A percentile compares a stretch with the other conserved stretches of the same genome.
Conservation (phyloP, 495 filamentous ascomycete species). For the Aspergillus sparsus region DNA sequence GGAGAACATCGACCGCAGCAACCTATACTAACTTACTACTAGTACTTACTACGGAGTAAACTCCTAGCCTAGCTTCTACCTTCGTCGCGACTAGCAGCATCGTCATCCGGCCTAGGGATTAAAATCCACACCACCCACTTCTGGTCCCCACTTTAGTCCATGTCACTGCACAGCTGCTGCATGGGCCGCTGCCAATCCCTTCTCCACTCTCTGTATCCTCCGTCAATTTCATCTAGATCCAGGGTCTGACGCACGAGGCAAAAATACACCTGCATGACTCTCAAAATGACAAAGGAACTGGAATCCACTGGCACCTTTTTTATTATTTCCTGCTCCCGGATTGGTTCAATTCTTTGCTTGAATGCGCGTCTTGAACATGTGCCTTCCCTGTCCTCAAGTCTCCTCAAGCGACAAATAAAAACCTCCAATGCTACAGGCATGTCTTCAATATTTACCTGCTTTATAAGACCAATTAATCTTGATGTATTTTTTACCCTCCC, state of each 20-base stretch:
- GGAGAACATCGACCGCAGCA: conserved; percentile 18
- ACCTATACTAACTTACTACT: not conserved
- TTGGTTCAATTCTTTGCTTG: conserved; percentile 28
- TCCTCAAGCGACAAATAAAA: conserved; percentile 26
- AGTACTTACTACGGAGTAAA: conserved; percentile 4
- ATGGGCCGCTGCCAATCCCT: conserved; percentile 37
- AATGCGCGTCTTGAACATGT: conserved; percentile 30
- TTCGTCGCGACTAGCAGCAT: conserved; percentile 15
- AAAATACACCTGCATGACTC: conserved; percentile 40
- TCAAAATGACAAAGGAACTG: conserved; percentile 37
- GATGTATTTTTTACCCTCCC: conserved; percentile 16
- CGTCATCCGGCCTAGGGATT: conserved; percentile 21
- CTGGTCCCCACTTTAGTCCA: conserved; percentile 26
- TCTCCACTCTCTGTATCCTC: conserved; percentile 30
- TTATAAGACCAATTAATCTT: conserved; percentile 21
- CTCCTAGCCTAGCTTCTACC: conserved; percentile 16
- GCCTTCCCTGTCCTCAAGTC: conserved; percentile 24
- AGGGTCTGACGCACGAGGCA: conserved; percentile 39
- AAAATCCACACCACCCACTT: conserved; percentile 23
- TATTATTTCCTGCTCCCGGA: conserved; percentile 23
- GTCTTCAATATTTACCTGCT: conserved; percentile 19
- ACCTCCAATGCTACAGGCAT: conserved; percentile 27
- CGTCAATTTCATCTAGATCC: conserved; percentile 39
- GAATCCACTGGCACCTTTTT: conserved; percentile 24
- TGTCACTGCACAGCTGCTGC: conserved; percentile 31